Evolutionary conservation across 2,329 filamentous ascomycete genomes (phyloP).

Genomic region (Colletotrichum sublineola): DNA sequence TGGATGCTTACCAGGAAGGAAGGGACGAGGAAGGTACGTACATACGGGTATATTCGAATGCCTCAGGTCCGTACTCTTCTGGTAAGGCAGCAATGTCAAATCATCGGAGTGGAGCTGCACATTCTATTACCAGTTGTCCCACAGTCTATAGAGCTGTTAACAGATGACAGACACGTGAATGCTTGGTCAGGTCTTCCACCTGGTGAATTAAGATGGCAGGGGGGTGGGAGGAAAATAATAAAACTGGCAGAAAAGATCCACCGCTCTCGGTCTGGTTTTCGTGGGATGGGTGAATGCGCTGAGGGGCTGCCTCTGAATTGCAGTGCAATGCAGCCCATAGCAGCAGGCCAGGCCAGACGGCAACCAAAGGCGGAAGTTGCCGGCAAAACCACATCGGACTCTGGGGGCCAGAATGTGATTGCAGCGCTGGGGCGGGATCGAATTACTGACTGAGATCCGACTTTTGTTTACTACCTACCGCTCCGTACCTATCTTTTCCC

Average conservation of each 20-base stretch:
- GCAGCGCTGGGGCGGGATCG: constrained; percentile 30
- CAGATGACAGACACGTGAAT: background rate
- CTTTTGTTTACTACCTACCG: constrained; percentile 39
- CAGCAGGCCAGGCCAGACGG: constrained; percentile 11
- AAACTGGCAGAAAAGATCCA: constrained; percentile 15
- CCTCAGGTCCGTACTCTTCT: constrained; percentile 1
- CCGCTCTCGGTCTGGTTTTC: constrained; percentile 18
- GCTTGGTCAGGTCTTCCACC: background rate
- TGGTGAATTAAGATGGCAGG: background rate
- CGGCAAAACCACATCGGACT: constrained; percentile 34
- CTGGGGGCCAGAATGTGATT: constrained; percentile 23
- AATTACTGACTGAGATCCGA: constrained; percentile 39
- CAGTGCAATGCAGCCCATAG: constrained; percentile 10
- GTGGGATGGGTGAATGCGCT: background rate
- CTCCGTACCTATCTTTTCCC: constrained; percentile 38
- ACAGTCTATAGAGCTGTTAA: background rate
- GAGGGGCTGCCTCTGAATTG: background rate
- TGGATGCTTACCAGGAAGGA: background rate
- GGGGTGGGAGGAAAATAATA: background rate
- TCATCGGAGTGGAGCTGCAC: background rate
- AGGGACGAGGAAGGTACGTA: background rate
- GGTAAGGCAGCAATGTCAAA: background rate
- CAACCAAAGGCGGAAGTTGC: constrained; percentile 34
- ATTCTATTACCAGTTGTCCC: background rate
- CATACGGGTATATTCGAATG: background rate